A percentile compares a stretch with the other conserved stretches of the same genome.
Evolutionary conservation across 2,329 filamentous ascomycete genomes (phyloP).

Genomic region (Paradendryphiella salina): DNA sequence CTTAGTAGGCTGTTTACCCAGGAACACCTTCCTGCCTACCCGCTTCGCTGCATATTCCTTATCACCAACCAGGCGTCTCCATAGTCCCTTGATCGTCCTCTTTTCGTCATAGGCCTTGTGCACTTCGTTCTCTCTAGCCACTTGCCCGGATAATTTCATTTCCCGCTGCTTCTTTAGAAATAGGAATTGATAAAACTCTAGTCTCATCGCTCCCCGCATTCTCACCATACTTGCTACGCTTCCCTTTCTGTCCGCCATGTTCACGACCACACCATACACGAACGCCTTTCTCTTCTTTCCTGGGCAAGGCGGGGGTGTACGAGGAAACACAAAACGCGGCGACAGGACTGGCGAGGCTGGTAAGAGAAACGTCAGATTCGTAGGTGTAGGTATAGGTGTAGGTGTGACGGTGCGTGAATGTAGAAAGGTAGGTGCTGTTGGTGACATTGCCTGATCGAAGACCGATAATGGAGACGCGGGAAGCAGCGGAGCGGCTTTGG

Average conservation of each 20-base stretch:
- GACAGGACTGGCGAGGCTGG: conserved; percentile 4
- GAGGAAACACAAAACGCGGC: conserved; percentile 19
- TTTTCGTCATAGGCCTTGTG: neutral
- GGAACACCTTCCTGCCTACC: neutral
- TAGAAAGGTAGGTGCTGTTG: conserved; percentile 9
- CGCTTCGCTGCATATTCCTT: neutral
- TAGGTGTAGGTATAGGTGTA: neutral
- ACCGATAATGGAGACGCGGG: conserved; percentile 25
- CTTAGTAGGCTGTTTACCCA: neutral
- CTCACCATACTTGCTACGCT: conserved; percentile 5
- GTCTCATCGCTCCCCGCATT: conserved; percentile 4
- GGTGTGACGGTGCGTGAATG: neutral
- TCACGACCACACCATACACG: neutral
- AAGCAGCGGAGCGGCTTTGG: conserved; percentile 18
- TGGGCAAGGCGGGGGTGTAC: conserved; percentile 13
- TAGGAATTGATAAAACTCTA: conserved; percentile 12
- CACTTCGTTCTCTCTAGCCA: neutral
- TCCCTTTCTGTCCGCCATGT: neutral
- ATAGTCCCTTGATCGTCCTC: neutral
- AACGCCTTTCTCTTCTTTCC: neutral
- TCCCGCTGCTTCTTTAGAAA: conserved; percentile 9
- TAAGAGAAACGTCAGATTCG: neutral
- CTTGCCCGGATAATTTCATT: neutral
- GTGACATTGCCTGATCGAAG: conserved; percentile 16
- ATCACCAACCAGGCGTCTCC: neutral